Percentiles rank a stretch among this genome's conserved stretches.
phyloP scores from a whole-genome alignment of 768 basidiomycete genomes.

The Amyloporia xantha region DNA sequence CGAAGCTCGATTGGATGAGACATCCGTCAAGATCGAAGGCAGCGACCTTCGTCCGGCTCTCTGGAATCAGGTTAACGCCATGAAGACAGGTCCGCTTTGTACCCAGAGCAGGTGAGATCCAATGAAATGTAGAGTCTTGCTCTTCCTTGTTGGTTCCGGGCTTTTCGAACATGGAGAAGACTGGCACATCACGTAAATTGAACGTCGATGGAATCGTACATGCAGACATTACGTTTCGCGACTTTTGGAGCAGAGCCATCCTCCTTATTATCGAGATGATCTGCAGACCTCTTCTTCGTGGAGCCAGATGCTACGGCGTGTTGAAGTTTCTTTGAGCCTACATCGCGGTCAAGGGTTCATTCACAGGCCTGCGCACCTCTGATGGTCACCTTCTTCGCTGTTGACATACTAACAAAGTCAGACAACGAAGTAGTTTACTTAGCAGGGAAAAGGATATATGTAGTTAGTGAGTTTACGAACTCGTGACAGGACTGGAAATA shows the following conservation, averaged over 20 bases:
- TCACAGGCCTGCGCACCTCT: too few species aligned
- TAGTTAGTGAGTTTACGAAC: too few species aligned
- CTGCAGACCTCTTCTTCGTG: constrained; percentile 13
- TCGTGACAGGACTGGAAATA: too few species aligned
- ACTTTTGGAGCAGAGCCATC: constrained; percentile 3
- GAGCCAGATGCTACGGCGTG: too few species aligned
- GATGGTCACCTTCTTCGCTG: too few species aligned
- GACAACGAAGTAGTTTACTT: too few species aligned
- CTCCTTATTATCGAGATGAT: constrained; percentile 7
- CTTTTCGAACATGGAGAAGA: constrained; percentile 25
- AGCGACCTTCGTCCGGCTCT: constrained; percentile 52
- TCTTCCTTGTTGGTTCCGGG: constrained; percentile 3
- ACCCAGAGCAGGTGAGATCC: constrained; percentile 27
- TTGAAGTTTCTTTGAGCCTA: too few species aligned
- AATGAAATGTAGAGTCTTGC: constrained; percentile 19
- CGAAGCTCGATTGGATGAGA: constrained; percentile 45
- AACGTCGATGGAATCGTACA: not conserved
- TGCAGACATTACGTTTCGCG: constrained; percentile 13
- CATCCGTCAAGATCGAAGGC: constrained; percentile 88
- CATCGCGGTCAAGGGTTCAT: too few species aligned
- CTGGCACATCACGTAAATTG: constrained; percentile 11
- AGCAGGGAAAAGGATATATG: too few species aligned
- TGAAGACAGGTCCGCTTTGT: constrained; percentile 30
- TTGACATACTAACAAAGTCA: too few species aligned
- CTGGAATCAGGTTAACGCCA: constrained; percentile 33